These are phyloP conservation scores for Friedmanniomyces simplex DNA, from an alignment of 495 filamentous ascomycete genomes.

Conservation along the genomic window DNA sequence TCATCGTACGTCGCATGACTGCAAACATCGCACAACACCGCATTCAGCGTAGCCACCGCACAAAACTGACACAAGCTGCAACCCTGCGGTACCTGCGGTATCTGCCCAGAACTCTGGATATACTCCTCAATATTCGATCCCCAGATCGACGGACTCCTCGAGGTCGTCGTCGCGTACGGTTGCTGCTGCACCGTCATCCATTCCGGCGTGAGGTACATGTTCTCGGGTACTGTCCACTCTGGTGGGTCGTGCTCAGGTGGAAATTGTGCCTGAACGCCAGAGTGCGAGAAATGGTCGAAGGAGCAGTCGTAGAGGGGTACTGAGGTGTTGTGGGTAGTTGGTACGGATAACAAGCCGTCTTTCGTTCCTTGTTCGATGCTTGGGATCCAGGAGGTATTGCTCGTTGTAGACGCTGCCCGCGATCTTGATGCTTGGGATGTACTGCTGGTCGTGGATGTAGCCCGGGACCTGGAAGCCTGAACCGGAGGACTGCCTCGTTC, in stretches of 20 bases:
- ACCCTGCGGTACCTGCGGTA: background rate
- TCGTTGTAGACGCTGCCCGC: background rate
- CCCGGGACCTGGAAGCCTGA: background rate
- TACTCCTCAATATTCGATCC: background rate
- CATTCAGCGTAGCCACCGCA: background rate
- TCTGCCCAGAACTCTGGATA: background rate
- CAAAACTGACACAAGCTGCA: slow-evolving; percentile 7
- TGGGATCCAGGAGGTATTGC: background rate
- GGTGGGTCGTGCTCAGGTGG: background rate
- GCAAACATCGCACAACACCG: slow-evolving; percentile 4
- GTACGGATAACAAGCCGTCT: background rate
- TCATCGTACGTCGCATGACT: background rate
- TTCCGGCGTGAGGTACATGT: background rate
- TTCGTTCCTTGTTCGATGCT: background rate
- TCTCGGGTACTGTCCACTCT: background rate
- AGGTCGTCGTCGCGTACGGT: background rate
- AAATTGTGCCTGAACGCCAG: background rate
- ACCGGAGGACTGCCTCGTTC: background rate
- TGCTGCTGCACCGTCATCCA: too few species aligned
- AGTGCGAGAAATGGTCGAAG: background rate
- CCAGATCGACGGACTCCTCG: background rate
- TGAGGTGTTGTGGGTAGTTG: background rate
- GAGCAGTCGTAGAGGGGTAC: background rate
- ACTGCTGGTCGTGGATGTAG: background rate
- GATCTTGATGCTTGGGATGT: background rate